phyloP scores from a whole-genome alignment of 352 stramenopile genomes.

The Phytopythium cucurbitacearum region DNA sequence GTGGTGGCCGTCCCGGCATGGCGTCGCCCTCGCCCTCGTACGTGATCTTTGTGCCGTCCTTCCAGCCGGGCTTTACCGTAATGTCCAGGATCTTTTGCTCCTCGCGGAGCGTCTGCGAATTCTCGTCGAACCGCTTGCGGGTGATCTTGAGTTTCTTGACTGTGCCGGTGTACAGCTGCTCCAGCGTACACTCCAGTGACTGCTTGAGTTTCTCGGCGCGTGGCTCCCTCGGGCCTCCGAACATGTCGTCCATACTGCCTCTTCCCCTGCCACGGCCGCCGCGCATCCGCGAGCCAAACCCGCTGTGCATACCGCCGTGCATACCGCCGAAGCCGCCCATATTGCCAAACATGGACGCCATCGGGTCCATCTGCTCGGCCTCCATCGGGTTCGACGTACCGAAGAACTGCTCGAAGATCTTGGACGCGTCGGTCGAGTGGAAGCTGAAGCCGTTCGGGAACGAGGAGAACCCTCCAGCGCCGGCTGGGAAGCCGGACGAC shows the following conservation, averaged over 20 bases:
- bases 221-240: slow-evolving; percentile 20
- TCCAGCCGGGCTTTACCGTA: slow-evolving; percentile 95
- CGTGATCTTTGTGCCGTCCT: slow-evolving; percentile 94
- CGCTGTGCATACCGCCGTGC: slow-evolving; percentile 28
- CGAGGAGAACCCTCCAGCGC: slow-evolving; percentile 38
- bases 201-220: slow-evolving; percentile 58
- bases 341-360: slow-evolving; percentile 63
- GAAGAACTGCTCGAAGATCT: slow-evolving; percentile 92
- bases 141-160: slow-evolving; percentile 95
- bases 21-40: slow-evolving; percentile 93
- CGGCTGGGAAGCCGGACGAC: slow-evolving; percentile 28
- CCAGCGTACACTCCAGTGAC: slow-evolving; percentile 91
- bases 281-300: slow-evolving; percentile 9
- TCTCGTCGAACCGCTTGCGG: slow-evolving; percentile 84
- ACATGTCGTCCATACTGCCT: slow-evolving; percentile 40
- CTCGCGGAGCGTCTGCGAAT: slow-evolving; percentile 86
- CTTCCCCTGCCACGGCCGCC: slow-evolving; percentile 9
- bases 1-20: slow-evolving; percentile 86
- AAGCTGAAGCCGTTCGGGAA: slow-evolving; percentile 80
- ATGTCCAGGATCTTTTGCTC: slow-evolving; percentile 96
- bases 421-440: slow-evolving; percentile 74
- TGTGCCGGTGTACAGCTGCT: slow-evolving; percentile 79
- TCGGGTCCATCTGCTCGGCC: slow-evolving; percentile 63
- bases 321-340: slow-evolving; percentile 53
- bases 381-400: slow-evolving; percentile 79